These are phyloP conservation scores for Gloeophyllum trabeum DNA, from an alignment of 768 basidiomycete genomes.

Conservation along the genomic window DNA sequence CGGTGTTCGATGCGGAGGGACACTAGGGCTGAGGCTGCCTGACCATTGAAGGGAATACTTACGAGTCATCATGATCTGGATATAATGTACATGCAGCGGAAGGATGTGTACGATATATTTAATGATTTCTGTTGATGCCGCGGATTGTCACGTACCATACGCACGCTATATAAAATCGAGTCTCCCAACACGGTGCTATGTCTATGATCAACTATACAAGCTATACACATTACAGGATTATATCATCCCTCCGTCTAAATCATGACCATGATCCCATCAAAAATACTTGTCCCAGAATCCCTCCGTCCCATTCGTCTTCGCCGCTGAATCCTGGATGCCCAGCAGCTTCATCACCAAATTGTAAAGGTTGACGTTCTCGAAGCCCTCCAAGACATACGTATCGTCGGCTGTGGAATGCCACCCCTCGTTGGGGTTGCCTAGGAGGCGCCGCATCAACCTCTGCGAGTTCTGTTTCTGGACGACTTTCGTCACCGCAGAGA, in stretches of 20 bases:
- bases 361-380: constrained; percentile 80
- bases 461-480: constrained; percentile 7
- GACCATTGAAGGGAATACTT: background rate
- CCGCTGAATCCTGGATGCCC: constrained; percentile 43
- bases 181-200: constrained; percentile 24
- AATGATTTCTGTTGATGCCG: constrained; percentile 33
- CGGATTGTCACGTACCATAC: constrained; percentile 19
- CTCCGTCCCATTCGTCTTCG: constrained; percentile 61
- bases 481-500: constrained; percentile 57
- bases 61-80: background rate
- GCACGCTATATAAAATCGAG: constrained; percentile 13
- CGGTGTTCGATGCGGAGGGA: constrained; percentile 71
- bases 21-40: background rate
- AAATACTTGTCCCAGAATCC: constrained; percentile 83
- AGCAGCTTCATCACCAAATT: constrained; percentile 70
- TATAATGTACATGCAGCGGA: constrained; percentile 17
- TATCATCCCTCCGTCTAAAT: constrained; percentile 30
- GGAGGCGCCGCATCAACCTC: background rate
- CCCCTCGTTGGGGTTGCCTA: constrained; percentile 27
- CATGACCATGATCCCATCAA: constrained; percentile 34
- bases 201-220: too few species aligned
- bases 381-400: constrained; percentile 70
- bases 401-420: constrained; percentile 62
- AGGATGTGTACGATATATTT: constrained; percentile 30
- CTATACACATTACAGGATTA: constrained; percentile 29